These are phyloP conservation scores for Rhynchosporium agropyri DNA, from an alignment of 2,329 filamentous ascomycete genomes.

Conservation along the genomic window DNA sequence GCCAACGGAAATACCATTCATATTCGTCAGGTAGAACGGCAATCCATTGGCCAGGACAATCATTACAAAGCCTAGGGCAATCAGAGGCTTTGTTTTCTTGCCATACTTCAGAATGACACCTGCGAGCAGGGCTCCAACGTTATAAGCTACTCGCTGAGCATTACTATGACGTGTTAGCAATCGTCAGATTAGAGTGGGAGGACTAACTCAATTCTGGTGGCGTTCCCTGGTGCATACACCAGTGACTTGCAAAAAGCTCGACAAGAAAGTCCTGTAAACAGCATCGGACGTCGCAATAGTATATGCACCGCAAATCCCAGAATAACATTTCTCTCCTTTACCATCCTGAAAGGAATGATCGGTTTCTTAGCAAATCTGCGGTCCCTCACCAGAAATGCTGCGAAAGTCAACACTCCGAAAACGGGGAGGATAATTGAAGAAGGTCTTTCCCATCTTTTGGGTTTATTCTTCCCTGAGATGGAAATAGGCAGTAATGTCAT, in stretches of 20 bases:
- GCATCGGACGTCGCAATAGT: conserved; percentile 9
- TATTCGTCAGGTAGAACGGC: conserved; percentile 1
- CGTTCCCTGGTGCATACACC: conserved; percentile 4
- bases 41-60: conserved; percentile 7
- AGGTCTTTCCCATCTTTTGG: conserved; percentile 1
- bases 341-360: conserved; percentile 8
- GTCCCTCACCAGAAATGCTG: neutral
- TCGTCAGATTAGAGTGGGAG: neutral
- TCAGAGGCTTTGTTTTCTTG: conserved; percentile 7
- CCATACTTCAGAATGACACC: conserved; percentile 4
- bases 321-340: conserved; percentile 8
- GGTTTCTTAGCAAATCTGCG: conserved; percentile 1
- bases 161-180: neutral
- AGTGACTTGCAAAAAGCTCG: neutral
- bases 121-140: conserved; percentile 1
- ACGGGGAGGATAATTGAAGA: conserved; percentile 7
- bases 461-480: neutral
- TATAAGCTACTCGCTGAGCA: conserved; percentile 8
- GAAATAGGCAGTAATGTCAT: conserved; percentile 6
- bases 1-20: neutral
- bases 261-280: conserved; percentile 9
- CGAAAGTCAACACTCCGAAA: conserved; percentile 6
- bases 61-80: neutral
- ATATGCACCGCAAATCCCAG: conserved; percentile 1
- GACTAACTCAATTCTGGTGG: conserved; percentile 1